These are phyloP conservation scores for Apiospora marii DNA, from an alignment of 2,329 filamentous ascomycete species.

Conservation along the genomic window DNA sequence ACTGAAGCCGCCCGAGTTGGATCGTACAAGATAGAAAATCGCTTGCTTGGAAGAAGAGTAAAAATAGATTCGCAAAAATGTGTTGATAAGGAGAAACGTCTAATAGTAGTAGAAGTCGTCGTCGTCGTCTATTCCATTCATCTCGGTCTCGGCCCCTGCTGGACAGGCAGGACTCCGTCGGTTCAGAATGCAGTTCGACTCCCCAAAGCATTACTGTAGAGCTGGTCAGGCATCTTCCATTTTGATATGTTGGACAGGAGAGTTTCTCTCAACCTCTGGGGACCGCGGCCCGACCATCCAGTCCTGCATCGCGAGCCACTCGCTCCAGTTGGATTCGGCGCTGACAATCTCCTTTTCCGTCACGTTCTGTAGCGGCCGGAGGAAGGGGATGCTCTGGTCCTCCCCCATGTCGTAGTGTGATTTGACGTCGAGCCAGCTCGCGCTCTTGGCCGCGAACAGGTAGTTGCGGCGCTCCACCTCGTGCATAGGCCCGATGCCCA, in stretches of 20 bases:
- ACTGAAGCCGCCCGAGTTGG: not conserved
- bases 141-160: not conserved
- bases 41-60: slow-evolving; percentile 12
- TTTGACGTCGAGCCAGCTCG: slow-evolving; percentile 89
- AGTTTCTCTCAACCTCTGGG: slow-evolving; percentile 53
- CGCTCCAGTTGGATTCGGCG: slow-evolving; percentile 88
- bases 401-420: slow-evolving; percentile 87
- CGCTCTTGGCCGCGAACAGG: slow-evolving; percentile 92
- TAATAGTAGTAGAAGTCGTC: not conserved
- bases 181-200: not conserved
- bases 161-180: not conserved
- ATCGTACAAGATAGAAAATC: slow-evolving; percentile 15
- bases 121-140: not conserved
- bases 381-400: slow-evolving; percentile 85
- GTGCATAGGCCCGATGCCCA: slow-evolving; percentile 82
- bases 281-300: slow-evolving; percentile 95
- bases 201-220: not conserved
- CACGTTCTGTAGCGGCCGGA: slow-evolving; percentile 81
- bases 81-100: not conserved
- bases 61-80: not conserved
- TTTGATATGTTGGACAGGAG: slow-evolving; percentile 41
- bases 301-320: slow-evolving; percentile 96
- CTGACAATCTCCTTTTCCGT: slow-evolving; percentile 81
- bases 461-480: slow-evolving; percentile 94
- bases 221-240: slow-evolving; percentile 37